These are phyloP conservation scores for Vigna reflexopilosa DNA, from an alignment of 306 rosid genomes.

Conservation along the genomic window DNA sequence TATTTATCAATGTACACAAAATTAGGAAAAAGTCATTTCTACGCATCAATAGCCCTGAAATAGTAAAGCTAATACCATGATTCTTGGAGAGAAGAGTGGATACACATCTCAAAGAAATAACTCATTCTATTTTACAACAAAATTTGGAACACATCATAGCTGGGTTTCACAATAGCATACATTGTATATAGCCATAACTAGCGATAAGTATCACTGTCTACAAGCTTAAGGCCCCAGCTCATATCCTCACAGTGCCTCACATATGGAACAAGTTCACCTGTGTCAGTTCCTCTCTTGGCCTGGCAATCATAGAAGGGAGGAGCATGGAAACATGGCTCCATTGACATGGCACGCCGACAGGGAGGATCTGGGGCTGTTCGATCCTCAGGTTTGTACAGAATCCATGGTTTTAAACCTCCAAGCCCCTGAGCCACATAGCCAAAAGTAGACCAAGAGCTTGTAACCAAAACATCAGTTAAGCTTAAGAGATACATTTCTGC, in stretches of 20 bases:
- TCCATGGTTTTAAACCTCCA: conserved; percentile 80
- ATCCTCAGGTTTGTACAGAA: conserved; percentile 75
- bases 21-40: background rate
- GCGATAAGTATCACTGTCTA: conserved; percentile 36
- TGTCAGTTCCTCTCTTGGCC: conserved; percentile 69
- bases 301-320: conserved; percentile 84
- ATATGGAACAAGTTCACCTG: conserved; percentile 69
- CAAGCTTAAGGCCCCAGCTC: conserved; percentile 90
- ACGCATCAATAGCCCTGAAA: background rate
- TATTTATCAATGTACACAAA: no score
- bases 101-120: background rate
- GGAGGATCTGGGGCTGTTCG: conserved; percentile 64
- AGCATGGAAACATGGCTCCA: conserved; percentile 86
- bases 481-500: conserved; percentile 79
- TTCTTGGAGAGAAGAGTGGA: background rate
- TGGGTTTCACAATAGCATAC: conserved; percentile 15
- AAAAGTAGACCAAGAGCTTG: conserved; percentile 85
- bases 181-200: conserved; percentile 1
- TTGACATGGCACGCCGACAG: conserved; percentile 73
- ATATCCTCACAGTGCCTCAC: conserved; percentile 85
- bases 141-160: conserved; percentile 32
- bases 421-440: conserved; percentile 84
- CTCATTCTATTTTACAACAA: conserved; percentile 48
- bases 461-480: conserved; percentile 65
- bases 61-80: conserved; percentile 11